Conservation (phyloP, 352 stramenopile species). For the Aphanomyces cochlioides region DNA sequence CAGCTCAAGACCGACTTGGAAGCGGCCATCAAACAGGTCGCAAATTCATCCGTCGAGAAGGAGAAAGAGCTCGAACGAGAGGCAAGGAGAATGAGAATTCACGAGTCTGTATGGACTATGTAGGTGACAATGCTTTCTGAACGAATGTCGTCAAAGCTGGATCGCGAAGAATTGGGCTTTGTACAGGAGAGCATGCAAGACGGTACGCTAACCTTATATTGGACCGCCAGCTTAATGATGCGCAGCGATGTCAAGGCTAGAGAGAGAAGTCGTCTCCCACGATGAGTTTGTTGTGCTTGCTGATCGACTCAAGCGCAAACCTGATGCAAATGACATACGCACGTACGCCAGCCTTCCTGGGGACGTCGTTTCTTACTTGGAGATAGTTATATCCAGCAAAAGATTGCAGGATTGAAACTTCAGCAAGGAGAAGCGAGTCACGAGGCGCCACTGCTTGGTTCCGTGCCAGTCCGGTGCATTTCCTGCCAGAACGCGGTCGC, state of each 20-base stretch:
- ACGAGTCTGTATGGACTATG: not conserved
- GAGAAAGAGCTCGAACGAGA: slow-evolving; percentile 1
- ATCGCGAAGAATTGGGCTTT: not conserved
- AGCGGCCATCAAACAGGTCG: not conserved
- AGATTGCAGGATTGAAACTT: not conserved
- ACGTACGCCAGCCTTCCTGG: not conserved
- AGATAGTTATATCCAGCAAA: not conserved
- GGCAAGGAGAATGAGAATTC: not conserved
- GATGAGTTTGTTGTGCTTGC: slow-evolving; percentile 8
- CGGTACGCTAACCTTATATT: not conserved
- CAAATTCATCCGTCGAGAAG: not conserved
- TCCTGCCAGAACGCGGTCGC: slow-evolving; percentile 20
- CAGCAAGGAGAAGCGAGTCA: not conserved
- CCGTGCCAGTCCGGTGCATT: slow-evolving; percentile 22
- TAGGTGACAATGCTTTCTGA: not conserved
- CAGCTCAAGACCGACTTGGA: slow-evolving; percentile 5
- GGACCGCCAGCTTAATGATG: too few relatives aligned
- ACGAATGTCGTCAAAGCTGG: not conserved
- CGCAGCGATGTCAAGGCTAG: not conserved
- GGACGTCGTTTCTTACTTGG: too few relatives aligned
- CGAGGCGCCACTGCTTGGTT: slow-evolving; percentile 14
- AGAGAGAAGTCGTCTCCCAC: not conserved
- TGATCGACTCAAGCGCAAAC: slow-evolving; percentile 3
- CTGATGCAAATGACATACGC: slow-evolving; percentile 6
- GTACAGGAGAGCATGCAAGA: slow-evolving; percentile 5